Evolutionary conservation across 208 protist genomes (phyloP), one percentile per base, ranked within the genome.

Genomic region (Vickermania spadyakhi): DNA sequence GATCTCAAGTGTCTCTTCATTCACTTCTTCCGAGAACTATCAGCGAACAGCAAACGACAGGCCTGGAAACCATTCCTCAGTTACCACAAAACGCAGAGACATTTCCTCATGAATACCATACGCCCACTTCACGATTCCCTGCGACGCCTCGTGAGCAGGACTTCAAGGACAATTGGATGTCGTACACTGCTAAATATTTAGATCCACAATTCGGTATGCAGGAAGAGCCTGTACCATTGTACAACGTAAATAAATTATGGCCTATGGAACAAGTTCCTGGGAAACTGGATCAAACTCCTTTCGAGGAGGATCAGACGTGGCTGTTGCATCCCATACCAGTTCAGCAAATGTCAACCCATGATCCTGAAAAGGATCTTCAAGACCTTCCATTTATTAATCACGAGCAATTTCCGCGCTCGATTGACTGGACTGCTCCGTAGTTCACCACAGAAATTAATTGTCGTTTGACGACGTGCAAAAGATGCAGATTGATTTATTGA

Each of bases 301-400:
- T 91, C 31, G 85, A 89, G 66, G 89, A 95, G 62, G 89, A 95
- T 60, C 89, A 95, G 57, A 93, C 89, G 26, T 95, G 89, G 86
- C 62, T 95, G 23, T 64, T 90, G 30, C 79, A 91, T 51, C 85
- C 79, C 2, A 92, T 93, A 56, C 85, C 89, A 2, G 84, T 95
- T 29, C 85, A 93, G 31, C 81, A 91, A 51, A 74, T 89, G 79
- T 72, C 86, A 71, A 75, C 79, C 63, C 81, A 92, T 63, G 72
- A 90, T 58, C 83, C 82, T 0, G 89, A 95, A 59, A 93, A 91
- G 70, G 78, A 92, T 50, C 28, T 91, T 27, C 84, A 93, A 65
- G 89, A 95, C 56, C 66, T 93, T 0, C 89, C 89, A 0, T 91
- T 91, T 58, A 60, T 93, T 50, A 95, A 95, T 45, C 85, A 92